phyloP scores from a whole-genome alignment of 2,329 filamentous ascomycete species.

The Pseudogymnoascus sp. region DNA sequence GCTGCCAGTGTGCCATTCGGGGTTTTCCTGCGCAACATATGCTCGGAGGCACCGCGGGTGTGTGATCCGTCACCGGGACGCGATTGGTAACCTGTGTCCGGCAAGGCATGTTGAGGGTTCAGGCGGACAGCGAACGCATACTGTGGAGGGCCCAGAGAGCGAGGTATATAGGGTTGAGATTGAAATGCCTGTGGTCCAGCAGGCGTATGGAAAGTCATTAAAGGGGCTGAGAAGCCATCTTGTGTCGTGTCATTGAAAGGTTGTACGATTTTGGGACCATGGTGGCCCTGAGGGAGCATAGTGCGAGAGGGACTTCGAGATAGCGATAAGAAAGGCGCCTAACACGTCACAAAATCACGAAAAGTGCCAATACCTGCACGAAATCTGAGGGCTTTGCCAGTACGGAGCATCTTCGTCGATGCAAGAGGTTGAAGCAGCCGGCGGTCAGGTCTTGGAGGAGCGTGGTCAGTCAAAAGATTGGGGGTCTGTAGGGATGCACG shows the following conservation, averaged over 20 bases:
- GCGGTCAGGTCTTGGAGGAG: not conserved
- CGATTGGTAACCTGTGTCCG: not conserved
- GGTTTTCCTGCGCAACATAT: constrained; percentile 83
- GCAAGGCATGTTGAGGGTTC: not conserved
- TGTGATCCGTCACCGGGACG: constrained; percentile 13
- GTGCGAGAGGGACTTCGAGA: constrained; percentile 27
- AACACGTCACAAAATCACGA: constrained; percentile 19
- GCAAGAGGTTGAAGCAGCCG: not conserved
- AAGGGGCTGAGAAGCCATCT: constrained; percentile 21
- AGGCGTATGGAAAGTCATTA: not conserved
- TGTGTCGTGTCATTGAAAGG: constrained; percentile 17
- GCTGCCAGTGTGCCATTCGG: constrained; percentile 88
- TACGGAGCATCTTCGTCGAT: constrained; percentile 7
- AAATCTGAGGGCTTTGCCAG: constrained; percentile 13
- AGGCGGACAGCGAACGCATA: constrained; percentile 23
- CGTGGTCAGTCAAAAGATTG: not conserved
- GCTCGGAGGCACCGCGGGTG: constrained; percentile 43
- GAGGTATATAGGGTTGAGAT: constrained; percentile 21
- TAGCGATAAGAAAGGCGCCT: constrained; percentile 35
- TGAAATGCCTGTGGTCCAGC: constrained; percentile 2
- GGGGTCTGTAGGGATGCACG: constrained; percentile 3
- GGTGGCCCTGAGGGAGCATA: constrained; percentile 5
- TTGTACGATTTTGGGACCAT: constrained; percentile 16
- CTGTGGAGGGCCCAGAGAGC: constrained; percentile 17
- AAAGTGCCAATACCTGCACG: constrained; percentile 29